Evolutionary conservation across 2,329 filamentous ascomycete genomes (phyloP).

Genomic region (Cytospora leucostoma): DNA sequence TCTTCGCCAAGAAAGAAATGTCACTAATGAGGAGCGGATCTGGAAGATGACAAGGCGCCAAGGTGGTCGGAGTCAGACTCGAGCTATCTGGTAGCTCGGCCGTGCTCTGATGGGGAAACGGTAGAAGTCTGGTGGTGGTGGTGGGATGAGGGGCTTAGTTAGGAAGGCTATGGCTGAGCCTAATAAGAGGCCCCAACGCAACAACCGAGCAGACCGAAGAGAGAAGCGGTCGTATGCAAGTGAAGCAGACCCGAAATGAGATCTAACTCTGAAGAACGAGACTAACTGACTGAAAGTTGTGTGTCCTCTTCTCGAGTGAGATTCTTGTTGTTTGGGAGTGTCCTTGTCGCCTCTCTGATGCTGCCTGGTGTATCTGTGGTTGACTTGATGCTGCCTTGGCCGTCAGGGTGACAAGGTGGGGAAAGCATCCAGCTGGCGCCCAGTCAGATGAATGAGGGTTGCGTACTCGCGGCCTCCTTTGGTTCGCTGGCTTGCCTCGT

Average conservation of each 20-base stretch:
- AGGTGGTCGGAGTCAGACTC: conserved; percentile 3
- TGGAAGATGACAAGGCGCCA: background rate
- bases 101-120: conserved; percentile 8
- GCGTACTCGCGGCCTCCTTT: conserved; percentile 9
- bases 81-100: conserved; percentile 18
- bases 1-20: conserved; percentile 34
- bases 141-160: conserved; percentile 19
- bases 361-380: conserved; percentile 18
- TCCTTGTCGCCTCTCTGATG: conserved; percentile 17
- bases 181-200: conserved; percentile 21
- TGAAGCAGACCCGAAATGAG: background rate
- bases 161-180: conserved; percentile 5
- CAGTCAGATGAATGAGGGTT: conserved; percentile 10
- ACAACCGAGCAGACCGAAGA: conserved; percentile 3
- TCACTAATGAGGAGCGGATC: background rate
- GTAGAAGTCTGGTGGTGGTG: conserved; percentile 1
- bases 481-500: conserved; percentile 2
- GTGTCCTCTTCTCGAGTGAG: conserved; percentile 1
- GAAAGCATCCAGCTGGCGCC: conserved; percentile 23
- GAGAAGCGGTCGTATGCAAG: background rate
- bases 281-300: conserved; percentile 18
- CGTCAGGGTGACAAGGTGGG: conserved; percentile 16
- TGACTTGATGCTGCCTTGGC: conserved; percentile 3
- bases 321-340: conserved; percentile 3
- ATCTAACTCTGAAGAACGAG: background rate